These are phyloP conservation scores for Calonectria multiphialidica DNA, from an alignment of 2,329 filamentous ascomycete species.

Conservation along the genomic window DNA sequence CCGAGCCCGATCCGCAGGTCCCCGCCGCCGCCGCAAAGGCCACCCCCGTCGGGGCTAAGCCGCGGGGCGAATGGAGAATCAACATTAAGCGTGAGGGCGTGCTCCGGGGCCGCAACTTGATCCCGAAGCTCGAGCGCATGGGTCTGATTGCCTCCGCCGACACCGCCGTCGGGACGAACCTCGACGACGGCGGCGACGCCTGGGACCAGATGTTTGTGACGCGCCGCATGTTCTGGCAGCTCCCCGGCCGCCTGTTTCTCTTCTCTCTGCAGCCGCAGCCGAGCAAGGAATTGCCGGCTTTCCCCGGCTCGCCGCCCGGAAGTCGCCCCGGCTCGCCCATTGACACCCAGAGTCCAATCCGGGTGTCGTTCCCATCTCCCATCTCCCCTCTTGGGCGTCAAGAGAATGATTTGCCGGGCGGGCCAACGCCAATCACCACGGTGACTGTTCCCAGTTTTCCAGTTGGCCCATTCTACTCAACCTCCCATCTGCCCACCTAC, in stretches of 20 bases:
- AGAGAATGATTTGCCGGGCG: conserved; percentile 54
- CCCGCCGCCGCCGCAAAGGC: conserved; percentile 71
- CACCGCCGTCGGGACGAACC: conserved; percentile 76
- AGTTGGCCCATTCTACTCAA: conserved; percentile 81
- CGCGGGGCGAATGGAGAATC: conserved; percentile 88
- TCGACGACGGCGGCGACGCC: conserved; percentile 71
- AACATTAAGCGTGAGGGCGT: conserved; percentile 90
- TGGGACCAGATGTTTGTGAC: conserved; percentile 89
- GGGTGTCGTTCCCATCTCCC: conserved; percentile 43
- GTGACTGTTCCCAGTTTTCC: conserved; percentile 53
- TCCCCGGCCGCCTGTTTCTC: conserved; percentile 87
- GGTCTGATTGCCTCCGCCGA: conserved; percentile 83
- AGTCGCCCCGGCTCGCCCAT: conserved; percentile 68
- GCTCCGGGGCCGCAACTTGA: conserved; percentile 82
- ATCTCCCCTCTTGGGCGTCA: conserved; percentile 40
- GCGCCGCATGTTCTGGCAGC: conserved; percentile 89
- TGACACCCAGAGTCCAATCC: conserved; percentile 38
- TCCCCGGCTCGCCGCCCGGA: conserved; percentile 62
- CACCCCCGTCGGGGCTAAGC: conserved; percentile 78
- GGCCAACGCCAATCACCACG: conserved; percentile 51
- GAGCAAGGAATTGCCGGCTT: conserved; percentile 50
- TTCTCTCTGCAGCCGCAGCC: conserved; percentile 85
- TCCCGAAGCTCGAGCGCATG: conserved; percentile 95
- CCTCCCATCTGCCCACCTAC: conserved; percentile 89
- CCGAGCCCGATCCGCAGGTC: conserved; percentile 75